Evolutionary conservation across 1,139 yeast genomes (phyloP).

Genomic region (Yarrowia galli): DNA sequence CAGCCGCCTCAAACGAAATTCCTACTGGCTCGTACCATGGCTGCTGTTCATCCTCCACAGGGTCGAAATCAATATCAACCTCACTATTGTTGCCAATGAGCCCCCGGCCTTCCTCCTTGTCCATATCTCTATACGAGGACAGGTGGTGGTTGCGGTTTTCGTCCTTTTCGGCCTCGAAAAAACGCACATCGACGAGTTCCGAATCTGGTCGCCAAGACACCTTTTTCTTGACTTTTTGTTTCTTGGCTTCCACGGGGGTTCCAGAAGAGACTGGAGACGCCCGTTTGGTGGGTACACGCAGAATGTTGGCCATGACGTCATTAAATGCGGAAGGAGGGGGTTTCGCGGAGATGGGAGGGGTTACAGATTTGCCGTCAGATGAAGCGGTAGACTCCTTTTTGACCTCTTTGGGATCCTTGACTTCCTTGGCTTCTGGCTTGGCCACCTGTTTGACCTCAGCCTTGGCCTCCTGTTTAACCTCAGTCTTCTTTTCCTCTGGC

Average conservation of each 20-base stretch:
- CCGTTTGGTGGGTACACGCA: constrained; percentile 11
- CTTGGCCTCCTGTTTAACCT: too few species aligned
- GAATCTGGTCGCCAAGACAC: constrained; percentile 32
- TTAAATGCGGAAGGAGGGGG: constrained; percentile 14
- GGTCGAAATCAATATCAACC: constrained; percentile 39
- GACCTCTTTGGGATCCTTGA: not conserved
- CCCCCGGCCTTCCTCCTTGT: constrained; percentile 32
- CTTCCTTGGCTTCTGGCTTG: not conserved
- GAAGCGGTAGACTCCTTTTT: too few species aligned
- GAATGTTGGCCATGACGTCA: constrained; percentile 34
- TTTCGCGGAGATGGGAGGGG: not conserved
- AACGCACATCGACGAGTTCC: constrained; percentile 19
- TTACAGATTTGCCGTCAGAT: too few species aligned
- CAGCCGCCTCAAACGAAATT: constrained; percentile 44
- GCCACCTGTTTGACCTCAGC: not conserved
- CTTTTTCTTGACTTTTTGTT: constrained; percentile 17
- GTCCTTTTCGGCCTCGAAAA: constrained; percentile 33
- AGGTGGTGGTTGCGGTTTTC: constrained; percentile 15
- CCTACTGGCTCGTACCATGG: constrained; percentile 49
- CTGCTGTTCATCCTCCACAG: constrained; percentile 46
- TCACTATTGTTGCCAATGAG: constrained; percentile 32
- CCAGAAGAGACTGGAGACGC: constrained; percentile 6
- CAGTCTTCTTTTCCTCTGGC: not conserved
- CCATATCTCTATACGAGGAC: constrained; percentile 35
- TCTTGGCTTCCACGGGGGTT: constrained; percentile 31